Conservation (phyloP, 148 eudicot genomes). For the Beta vulgaris region DNA sequence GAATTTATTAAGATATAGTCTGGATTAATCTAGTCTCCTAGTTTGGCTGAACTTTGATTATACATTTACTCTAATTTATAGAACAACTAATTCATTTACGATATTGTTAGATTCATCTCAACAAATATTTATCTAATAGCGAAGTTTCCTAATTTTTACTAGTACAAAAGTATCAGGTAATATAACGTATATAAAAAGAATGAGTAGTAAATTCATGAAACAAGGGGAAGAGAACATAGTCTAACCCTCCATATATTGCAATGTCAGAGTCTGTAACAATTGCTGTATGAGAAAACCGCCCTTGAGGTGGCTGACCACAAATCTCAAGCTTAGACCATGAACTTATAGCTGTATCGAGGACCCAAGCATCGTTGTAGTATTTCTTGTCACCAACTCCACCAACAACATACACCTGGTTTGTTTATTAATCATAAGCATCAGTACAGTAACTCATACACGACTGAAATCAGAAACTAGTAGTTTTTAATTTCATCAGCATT, state of each 20-base stretch:
- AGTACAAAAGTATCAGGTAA: too few relatives aligned
- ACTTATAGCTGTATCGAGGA: slow-evolving; percentile 45
- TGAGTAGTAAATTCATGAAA: too few relatives aligned
- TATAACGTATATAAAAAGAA: too few relatives aligned
- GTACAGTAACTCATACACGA: background rate
- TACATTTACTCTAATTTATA: too few relatives aligned
- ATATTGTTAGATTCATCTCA: too few relatives aligned
- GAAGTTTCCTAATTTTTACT: too few relatives aligned
- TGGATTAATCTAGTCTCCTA: too few relatives aligned
- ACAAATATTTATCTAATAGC: too few relatives aligned
- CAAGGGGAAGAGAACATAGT: too few relatives aligned
- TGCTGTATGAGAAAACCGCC: slow-evolving; percentile 90
- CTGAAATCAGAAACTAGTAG: background rate
- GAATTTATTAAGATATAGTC: too few relatives aligned
- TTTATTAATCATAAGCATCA: background rate
- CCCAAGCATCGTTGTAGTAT: slow-evolving; percentile 82
- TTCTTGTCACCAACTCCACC: slow-evolving; percentile 92
- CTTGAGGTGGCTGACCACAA: slow-evolving; percentile 66
- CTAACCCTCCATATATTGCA: slow-evolving; percentile 85
- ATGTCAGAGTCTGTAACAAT: slow-evolving; percentile 53
- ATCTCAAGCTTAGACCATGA: slow-evolving; percentile 70
- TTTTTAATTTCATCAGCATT: background rate
- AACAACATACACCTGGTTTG: slow-evolving; percentile 57
- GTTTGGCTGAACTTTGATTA: too few relatives aligned
- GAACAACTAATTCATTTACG: too few relatives aligned